Conservation (phyloP, 495 filamentous ascomycete species). For the Hypoxylon perforatum region DNA sequence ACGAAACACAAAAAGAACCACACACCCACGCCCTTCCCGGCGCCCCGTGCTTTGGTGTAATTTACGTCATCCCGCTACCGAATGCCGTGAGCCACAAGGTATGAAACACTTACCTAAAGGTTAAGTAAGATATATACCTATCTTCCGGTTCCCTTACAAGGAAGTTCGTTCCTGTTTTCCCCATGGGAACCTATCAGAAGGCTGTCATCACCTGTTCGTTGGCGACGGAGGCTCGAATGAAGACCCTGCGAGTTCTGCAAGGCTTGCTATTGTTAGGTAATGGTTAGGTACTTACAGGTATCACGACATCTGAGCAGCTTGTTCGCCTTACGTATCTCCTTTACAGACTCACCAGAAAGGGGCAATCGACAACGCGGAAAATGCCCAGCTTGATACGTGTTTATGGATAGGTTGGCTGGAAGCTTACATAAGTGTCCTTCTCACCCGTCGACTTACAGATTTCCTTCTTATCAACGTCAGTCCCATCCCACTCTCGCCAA, state of each 20-base stretch:
- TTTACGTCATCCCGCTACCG: constrained; percentile 38
- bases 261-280: constrained; percentile 10
- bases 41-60: constrained; percentile 22
- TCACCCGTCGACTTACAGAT: too few species aligned
- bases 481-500: too few species aligned
- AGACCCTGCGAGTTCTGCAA: constrained; percentile 9
- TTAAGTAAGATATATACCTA: constrained; percentile 41
- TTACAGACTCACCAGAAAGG: too few species aligned
- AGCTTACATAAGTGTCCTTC: too few species aligned
- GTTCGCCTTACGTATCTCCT: not conserved
- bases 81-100: constrained; percentile 27
- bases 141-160: not conserved
- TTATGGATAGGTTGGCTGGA: too few species aligned
- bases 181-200: constrained; percentile 17
- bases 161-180: too few species aligned
- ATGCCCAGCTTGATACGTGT: too few species aligned
- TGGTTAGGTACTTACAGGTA: constrained; percentile 18
- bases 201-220: constrained; percentile 2
- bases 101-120: constrained; percentile 40
- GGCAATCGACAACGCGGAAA: too few species aligned
- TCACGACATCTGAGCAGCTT: constrained; percentile 22
- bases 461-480: too few species aligned
- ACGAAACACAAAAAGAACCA: too few species aligned
- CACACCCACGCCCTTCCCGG: constrained; percentile 28
- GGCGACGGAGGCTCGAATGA: constrained; percentile 1